A percentile compares a stretch with the other conserved stretches of the same genome.
phyloP scores from a whole-genome alignment of 768 basidiomycete species.

The Heimioporus sp. region DNA sequence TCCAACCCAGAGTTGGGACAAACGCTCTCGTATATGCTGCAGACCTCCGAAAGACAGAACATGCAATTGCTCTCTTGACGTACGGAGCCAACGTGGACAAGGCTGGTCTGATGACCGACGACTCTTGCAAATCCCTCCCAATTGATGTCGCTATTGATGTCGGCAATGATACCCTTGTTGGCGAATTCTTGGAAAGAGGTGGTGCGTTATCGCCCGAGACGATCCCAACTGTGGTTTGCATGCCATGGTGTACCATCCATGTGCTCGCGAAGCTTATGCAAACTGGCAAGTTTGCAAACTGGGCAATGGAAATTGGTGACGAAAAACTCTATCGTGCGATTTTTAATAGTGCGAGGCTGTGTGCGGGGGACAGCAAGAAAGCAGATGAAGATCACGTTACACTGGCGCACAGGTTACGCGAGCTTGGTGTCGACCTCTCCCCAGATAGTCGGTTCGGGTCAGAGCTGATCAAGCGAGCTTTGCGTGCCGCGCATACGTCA shows the following conservation, averaged over 20 bases:
- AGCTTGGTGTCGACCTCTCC: neutral
- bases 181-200: neutral
- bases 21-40: constrained; percentile 10
- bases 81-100: neutral
- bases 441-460: neutral
- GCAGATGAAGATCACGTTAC: neutral
- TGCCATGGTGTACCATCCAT: constrained; percentile 1
- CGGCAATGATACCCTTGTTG: neutral
- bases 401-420: neutral
- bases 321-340: neutral
- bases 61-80: neutral
- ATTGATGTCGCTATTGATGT: constrained; percentile 1
- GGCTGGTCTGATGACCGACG: neutral
- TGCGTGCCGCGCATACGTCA: neutral
- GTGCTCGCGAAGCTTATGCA: neutral
- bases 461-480: neutral
- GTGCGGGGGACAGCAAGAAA: neutral
- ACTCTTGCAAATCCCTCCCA: neutral
- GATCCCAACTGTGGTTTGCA: neutral
- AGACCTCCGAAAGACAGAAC: neutral
- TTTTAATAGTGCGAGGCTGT: constrained; percentile 2
- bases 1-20: constrained; percentile 4
- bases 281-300: neutral
- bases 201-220: neutral
- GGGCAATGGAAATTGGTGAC: neutral